Conservation (phyloP, 192 early-diverging fungal genomes). For the Anaeromyces robustus region DNA sequence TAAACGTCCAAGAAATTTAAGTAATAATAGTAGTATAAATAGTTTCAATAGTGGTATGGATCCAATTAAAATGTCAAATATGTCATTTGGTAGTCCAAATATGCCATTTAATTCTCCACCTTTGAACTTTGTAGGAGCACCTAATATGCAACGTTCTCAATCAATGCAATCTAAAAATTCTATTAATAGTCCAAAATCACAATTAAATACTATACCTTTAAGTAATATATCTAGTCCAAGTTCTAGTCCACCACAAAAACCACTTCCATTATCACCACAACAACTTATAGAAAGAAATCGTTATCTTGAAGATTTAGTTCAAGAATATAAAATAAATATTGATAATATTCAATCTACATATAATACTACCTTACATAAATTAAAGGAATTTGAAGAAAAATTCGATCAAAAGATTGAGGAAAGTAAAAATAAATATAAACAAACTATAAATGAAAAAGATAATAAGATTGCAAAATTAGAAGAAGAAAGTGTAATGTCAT, state of each 20-base stretch:
- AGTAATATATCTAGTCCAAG: no score
- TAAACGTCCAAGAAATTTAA: background rate
- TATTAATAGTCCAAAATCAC: no score
- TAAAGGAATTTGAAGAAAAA: background rate
- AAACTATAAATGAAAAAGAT: background rate
- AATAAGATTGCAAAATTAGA: background rate
- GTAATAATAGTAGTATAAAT: background rate
- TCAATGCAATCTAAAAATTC: no score
- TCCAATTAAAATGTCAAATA: background rate
- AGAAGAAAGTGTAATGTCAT: background rate
- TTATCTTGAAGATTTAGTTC: background rate
- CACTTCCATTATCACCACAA: background rate
- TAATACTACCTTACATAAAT: background rate
- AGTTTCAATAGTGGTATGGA: background rate
- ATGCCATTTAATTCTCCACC: background rate
- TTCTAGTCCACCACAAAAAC: background rate
- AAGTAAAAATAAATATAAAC: background rate
- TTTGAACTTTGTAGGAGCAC: no score
- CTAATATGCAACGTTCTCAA: no score
- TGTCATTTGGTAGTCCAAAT: background rate
- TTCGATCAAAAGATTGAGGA: background rate
- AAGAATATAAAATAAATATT: background rate
- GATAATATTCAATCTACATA: background rate
- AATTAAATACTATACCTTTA: no score
- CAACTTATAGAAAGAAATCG: background rate